These are phyloP conservation scores for Eimeria praecox DNA, from an alignment of 169 alveolate species.

Conservation along the genomic window DNA sequence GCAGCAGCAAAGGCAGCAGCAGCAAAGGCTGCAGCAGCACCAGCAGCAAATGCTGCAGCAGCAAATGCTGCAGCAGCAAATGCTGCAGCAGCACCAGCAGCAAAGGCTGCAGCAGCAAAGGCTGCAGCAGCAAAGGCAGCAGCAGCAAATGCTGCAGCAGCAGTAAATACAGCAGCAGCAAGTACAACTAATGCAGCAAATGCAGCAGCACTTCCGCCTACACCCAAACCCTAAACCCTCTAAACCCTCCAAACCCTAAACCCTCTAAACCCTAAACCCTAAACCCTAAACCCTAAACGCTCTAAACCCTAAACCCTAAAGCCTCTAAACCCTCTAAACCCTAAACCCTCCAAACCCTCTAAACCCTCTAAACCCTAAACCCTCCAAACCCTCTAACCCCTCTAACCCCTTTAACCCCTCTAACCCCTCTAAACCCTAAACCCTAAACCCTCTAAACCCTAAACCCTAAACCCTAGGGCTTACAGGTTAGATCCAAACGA, in stretches of 20 bases:
- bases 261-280: conserved; percentile 40
- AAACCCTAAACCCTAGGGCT: conserved; percentile 46
- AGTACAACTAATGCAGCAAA: too few relatives aligned
- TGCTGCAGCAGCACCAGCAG: neutral
- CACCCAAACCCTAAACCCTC: conserved; percentile 24
- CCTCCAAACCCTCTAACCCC: too few relatives aligned
- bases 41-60: neutral
- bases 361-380: too few relatives aligned
- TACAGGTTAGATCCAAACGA: conserved; percentile 12
- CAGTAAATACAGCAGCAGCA: neutral
- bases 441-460: too few relatives aligned
- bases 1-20: conserved; percentile 31
- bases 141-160: neutral
- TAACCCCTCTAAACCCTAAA: too few relatives aligned
- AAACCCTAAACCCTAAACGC: conserved; percentile 7
- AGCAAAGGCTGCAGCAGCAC: neutral
- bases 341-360: too few relatives aligned
- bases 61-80: neutral
- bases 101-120: neutral
- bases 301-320: neutral
- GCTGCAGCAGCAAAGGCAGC: conserved; percentile 31
- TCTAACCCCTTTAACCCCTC: too few relatives aligned
- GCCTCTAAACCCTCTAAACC: conserved; percentile 9
- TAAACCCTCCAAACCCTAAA: too few relatives aligned
- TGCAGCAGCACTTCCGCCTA: neutral